Evolutionary conservation across 495 filamentous ascomycete genomes (phyloP), one percentile per base, ranked within the genome.

Genomic region (Pyrenula aspistea): DNA sequence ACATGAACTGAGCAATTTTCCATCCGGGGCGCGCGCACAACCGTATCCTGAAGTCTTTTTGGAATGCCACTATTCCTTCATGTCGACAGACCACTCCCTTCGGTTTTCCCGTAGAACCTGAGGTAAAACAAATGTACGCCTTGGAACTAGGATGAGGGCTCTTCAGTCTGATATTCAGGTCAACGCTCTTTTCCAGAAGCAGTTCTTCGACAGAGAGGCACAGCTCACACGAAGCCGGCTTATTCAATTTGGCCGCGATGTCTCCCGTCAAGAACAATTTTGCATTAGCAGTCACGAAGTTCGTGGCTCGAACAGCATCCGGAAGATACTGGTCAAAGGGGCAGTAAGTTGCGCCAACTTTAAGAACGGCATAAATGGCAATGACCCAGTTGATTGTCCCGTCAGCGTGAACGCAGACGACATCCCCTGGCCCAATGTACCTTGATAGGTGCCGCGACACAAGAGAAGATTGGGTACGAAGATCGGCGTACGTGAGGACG

Each of bases 321-420:
- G 68, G 65, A 2, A 67, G 56, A 2, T 47, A 42, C 1, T n/a
- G 25, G 42, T 66, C 63, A 3, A 68, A 51, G 0, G 71, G 61
- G 25, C 55, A 63, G 54, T 71, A 74, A 12, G 65, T 59, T 1
- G 51, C 69, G 0, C 68, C 68, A 1, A 58, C 54, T 47, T 68
- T 70, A 10, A 75, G 42, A 24, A 72, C 56, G 12, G 57, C 64
- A 25, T 62, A 62, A 12, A 71, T 68, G 2, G 64, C 64, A 24
- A 71, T 59, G 15, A 76, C 63, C 73, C 73, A 76, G 19, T 71
- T 62, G n/a, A 73, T 21, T 8, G 62, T 63, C 1, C 71, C 54
- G 57, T 76, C 72, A 1, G 64, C 61, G 10, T 63, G 47, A 2
- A 74, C 58, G 49, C 59, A 61, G 2, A 74, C 68, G n/a, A 65